Evolutionary conservation across 2,329 filamentous ascomycete species (phyloP).

Genomic region (Colletotrichum kahawae): DNA sequence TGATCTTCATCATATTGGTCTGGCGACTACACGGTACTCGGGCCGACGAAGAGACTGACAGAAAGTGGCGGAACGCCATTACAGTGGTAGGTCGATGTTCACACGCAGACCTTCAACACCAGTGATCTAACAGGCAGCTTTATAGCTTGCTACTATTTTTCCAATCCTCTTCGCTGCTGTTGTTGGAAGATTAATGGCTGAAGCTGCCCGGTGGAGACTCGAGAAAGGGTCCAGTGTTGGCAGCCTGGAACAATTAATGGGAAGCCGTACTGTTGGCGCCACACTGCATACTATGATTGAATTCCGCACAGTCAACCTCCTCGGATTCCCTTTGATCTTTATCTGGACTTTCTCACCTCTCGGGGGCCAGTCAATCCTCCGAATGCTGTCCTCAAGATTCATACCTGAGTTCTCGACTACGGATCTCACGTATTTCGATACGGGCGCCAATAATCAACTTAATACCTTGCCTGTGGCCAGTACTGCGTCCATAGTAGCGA

Average conservation of each 20-base stretch:
- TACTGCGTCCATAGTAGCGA: background rate
- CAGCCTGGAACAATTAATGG: conserved; percentile 32
- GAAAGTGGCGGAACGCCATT: background rate
- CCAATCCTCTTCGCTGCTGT: conserved; percentile 34
- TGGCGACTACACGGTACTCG: background rate
- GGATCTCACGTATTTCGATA: background rate
- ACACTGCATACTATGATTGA: conserved; percentile 29
- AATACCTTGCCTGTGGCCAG: background rate
- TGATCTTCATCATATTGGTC: background rate
- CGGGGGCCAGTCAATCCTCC: conserved; percentile 31
- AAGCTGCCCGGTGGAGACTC: conserved; percentile 30
- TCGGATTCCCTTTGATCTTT: conserved; percentile 27
- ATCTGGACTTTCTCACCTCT: conserved; percentile 34
- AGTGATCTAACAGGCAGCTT: background rate
- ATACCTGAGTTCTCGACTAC: background rate
- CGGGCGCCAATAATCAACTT: background rate
- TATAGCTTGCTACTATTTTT: conserved; percentile 28
- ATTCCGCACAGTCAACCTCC: conserved; percentile 29
- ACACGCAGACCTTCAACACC: background rate
- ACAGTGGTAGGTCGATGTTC: background rate
- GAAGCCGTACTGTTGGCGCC: conserved; percentile 32
- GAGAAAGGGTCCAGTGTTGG: conserved; percentile 30
- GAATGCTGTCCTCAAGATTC: background rate
- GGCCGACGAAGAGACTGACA: background rate
- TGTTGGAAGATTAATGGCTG: conserved; percentile 28